Conservation (phyloP, 176 grass and related monocot genomes). For the Ampelocalamus luodianensis region DNA sequence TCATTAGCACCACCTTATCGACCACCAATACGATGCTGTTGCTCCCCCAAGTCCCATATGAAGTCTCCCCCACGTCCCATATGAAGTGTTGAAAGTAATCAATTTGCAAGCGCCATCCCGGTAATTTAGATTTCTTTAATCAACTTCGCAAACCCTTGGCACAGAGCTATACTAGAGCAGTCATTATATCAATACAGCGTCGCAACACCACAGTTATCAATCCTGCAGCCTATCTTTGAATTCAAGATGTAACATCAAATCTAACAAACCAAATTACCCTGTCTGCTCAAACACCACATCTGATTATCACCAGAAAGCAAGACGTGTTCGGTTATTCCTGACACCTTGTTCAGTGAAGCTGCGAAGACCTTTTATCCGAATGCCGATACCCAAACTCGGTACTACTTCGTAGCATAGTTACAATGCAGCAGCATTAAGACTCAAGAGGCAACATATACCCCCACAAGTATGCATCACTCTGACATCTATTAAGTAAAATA, state of each 20-base stretch:
- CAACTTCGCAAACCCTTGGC: not conserved
- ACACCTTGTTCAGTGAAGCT: not conserved
- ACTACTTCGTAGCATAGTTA: not conserved
- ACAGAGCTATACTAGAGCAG: not conserved
- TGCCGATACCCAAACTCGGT: not conserved
- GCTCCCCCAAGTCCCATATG: not conserved
- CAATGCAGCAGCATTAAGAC: slow-evolving; percentile 2
- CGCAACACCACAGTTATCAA: not conserved
- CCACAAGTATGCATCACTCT: not conserved
- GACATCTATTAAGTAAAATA: not conserved
- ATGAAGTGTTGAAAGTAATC: not conserved
- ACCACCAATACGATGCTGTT: not conserved
- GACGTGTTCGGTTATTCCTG: not conserved
- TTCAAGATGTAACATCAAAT: not conserved
- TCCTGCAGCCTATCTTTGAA: not conserved
- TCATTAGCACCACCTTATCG: not conserved
- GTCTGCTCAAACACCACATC: not conserved
- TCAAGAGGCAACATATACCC: not conserved
- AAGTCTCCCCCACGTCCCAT: not conserved
- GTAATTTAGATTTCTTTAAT: slow-evolving; percentile 8
- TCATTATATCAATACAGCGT: not conserved
- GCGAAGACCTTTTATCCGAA: not conserved
- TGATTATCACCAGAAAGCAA: slow-evolving; percentile 11
- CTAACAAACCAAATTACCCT: not conserved
- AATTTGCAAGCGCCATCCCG: not conserved